Conservation (phyloP, 306 rosid genomes). For the Alnus glutinosa region DNA sequence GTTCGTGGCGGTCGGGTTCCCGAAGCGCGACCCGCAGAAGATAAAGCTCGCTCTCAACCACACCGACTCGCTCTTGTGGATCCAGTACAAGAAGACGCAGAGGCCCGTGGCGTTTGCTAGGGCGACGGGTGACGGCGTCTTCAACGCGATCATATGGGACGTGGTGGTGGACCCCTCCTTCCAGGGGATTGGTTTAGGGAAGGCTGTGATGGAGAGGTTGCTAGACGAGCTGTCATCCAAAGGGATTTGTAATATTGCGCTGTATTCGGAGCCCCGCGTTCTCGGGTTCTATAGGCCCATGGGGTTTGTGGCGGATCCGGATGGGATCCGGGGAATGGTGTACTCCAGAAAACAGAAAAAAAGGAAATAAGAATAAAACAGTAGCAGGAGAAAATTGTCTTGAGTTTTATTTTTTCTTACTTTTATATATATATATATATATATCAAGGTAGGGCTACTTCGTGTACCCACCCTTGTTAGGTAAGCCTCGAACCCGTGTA, state of each 20-base stretch:
- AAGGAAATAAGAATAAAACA: conserved; percentile 16
- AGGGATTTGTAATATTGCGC: conserved; percentile 69
- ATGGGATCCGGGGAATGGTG: conserved; percentile 85
- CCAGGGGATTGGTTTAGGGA: conserved; percentile 86
- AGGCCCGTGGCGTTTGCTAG: conserved; percentile 82
- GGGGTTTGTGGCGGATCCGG: conserved; percentile 87
- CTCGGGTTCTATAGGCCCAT: conserved; percentile 82
- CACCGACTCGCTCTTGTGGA: conserved; percentile 73
- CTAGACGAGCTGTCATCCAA: conserved; percentile 41
- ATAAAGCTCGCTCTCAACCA: conserved; percentile 71
- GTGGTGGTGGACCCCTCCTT: conserved; percentile 92
- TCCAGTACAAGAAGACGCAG: conserved; percentile 57
- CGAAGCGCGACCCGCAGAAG: conserved; percentile 65
- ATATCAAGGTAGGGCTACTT: no score
- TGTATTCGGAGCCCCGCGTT: conserved; percentile 84
- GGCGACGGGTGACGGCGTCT: conserved; percentile 93
- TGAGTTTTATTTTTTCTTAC: no score
- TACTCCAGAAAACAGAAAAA: conserved; percentile 57
- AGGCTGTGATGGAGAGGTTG: conserved; percentile 80
- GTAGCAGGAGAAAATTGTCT: no score
- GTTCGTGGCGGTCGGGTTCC: conserved; percentile 89
- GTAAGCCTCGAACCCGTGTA: no score
- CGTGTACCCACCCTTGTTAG: no score
- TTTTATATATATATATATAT: no score
- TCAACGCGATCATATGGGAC: conserved; percentile 93